Evolutionary conservation across 176 grass and related monocot species (phyloP).

Genomic region (Thalia dealbata): DNA sequence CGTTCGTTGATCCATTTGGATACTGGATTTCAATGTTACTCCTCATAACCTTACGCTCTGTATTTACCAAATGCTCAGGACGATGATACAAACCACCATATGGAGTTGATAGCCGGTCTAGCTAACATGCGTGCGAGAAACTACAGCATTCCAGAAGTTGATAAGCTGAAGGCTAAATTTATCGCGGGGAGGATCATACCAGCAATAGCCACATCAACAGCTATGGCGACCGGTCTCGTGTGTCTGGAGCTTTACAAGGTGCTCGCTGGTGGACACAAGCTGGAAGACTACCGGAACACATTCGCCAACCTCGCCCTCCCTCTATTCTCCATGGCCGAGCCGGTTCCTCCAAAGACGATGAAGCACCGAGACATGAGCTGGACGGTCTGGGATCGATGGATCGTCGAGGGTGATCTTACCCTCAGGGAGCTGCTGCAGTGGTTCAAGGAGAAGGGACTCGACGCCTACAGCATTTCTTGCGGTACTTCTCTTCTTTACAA

Average conservation of each 20-base stretch:
- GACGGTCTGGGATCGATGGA: slow-evolving; percentile 88
- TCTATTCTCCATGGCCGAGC: slow-evolving; percentile 80
- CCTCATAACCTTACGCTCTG: background rate
- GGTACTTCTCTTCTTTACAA: slow-evolving; percentile 80
- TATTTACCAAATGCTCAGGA: slow-evolving; percentile 35
- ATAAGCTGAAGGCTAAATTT: slow-evolving; percentile 92
- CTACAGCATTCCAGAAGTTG: slow-evolving; percentile 76
- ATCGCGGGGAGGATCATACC: slow-evolving; percentile 86
- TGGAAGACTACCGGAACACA: slow-evolving; percentile 69
- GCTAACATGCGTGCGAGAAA: slow-evolving; percentile 92
- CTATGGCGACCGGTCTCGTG: slow-evolving; percentile 68
- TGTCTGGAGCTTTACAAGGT: slow-evolving; percentile 84
- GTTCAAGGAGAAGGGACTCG: slow-evolving; percentile 55
- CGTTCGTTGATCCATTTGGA: background rate
- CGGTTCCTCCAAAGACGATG: slow-evolving; percentile 59
- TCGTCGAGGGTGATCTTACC: slow-evolving; percentile 49
- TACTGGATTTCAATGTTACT: background rate
- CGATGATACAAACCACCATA: slow-evolving; percentile 89
- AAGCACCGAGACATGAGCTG: slow-evolving; percentile 54
- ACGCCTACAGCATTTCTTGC: slow-evolving; percentile 76
- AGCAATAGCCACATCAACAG: slow-evolving; percentile 56
- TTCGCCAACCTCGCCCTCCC: slow-evolving; percentile 83
- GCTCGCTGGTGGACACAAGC: slow-evolving; percentile 49
- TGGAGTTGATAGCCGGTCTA: slow-evolving; percentile 76
- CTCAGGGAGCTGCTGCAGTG: slow-evolving; percentile 73